Base-by-base conservation (phyloP, 2,329 filamentous ascomycete genomes). In the Verticillium dahliae region DNA sequence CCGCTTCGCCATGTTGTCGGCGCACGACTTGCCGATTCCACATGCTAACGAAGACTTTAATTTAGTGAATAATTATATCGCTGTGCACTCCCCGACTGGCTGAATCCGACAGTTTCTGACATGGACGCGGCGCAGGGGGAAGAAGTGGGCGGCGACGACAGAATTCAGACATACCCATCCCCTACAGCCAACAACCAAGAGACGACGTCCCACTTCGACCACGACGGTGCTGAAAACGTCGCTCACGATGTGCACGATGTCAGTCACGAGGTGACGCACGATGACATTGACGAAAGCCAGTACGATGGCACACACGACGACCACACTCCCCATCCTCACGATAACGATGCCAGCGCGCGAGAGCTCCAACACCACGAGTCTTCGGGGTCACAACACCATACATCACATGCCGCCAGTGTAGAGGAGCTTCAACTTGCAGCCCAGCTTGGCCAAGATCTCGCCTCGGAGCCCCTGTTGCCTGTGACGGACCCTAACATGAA, bases 391-490 rank as follows among this genome's bases (percentile, higher is more conserved):
- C 76, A 77, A 55, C 78, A 79, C 34, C 77, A 80, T 56, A 68
- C 74, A 11, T 67, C 74, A 14, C 54, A 56, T 18, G 74, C 78
- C 1, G 73, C 79, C 39, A 84, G 80, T 62, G 76, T 79, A 5
- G 82, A 84, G 66, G 83, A 86, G 72, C 75, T 86, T 52, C 83
- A 85, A 69, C 74, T 86, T 45, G 83, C 83, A 14, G 83, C 84
- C 10, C 84, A 85, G 68, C 73, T 86, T 52, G 83, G 82, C 57
- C 81, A 84, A 63, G 82, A 78, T 54, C 74, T 86, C 15, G 80
- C 81, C 33, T 72, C 74, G 10, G 69, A 76, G 13, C 76, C 81
- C 39, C 79, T 82, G 62, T 78, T 85, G 69, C 73, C 78, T n/a
- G 72, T 76, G 15, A 76, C 80, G 18, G 79, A 81, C 62, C 71